phyloP scores from a whole-genome alignment of 2,329 filamentous ascomycete genomes.

The Trichoderma koningiopsis region DNA sequence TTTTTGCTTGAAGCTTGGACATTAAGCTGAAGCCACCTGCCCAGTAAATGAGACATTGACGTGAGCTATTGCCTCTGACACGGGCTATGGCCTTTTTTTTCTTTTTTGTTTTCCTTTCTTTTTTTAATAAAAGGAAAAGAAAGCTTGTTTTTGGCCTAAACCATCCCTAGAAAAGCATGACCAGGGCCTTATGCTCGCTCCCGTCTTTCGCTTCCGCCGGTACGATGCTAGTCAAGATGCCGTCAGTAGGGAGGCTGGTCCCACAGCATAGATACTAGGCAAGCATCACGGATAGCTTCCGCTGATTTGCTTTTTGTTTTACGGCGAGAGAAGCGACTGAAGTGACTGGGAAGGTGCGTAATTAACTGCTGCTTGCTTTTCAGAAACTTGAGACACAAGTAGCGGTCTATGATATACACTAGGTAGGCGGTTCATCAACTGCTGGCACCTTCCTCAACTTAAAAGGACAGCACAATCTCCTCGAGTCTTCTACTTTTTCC shows the following conservation, averaged over 20 bases:
- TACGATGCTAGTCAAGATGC: not conserved
- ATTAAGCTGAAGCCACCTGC: not conserved
- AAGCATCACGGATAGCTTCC: not conserved
- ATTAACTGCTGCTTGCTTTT: not conserved
- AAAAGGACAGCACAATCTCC: not conserved
- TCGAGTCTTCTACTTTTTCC: not conserved
- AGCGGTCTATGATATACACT: not conserved
- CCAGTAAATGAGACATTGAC: not conserved
- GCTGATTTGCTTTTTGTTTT: not conserved
- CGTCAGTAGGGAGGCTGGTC: not conserved
- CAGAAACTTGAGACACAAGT: not conserved
- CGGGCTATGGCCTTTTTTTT: not conserved
- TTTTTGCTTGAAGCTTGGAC: not conserved
- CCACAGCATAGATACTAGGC: not conserved
- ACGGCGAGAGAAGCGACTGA: not conserved
- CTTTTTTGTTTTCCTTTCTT: not conserved
- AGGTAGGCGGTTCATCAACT: not conserved
- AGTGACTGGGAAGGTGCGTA: not conserved
- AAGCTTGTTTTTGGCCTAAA: not conserved
- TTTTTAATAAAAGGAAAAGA: slow-evolving; percentile 4
- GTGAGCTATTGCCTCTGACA: not conserved
- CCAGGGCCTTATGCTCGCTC: not conserved
- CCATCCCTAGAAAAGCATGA: not conserved
- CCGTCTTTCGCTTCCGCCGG: not conserved
- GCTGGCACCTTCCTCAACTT: not conserved